Base-by-base conservation (phyloP, 2,329 filamentous ascomycete genomes). In the Acephala macrosclerotiorum region DNA sequence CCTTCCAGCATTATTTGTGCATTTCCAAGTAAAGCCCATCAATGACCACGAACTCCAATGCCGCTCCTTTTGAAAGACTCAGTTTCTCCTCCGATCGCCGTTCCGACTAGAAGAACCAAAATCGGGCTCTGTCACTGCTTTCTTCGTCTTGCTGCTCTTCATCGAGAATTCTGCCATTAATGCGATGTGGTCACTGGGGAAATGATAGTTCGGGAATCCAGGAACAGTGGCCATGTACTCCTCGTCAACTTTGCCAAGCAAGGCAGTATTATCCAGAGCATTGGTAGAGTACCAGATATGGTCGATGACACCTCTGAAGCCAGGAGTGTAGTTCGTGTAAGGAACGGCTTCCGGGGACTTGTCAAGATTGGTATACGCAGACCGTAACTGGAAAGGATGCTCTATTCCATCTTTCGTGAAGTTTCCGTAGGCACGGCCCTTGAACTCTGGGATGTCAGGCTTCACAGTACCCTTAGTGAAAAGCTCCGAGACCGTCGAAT, bases 261-360 rank as follows among this genome's bases (percentile, higher is more conserved):
- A 78, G 36, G 86, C 87, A 5, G 85, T 87, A 40, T 91, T 88
- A 72, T 90, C 87, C 60, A 93, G 81, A 47, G 86, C 82, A 73
- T 90, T 92, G 4, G 93, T 95, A 64, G 94, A 94, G 80, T 97
- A 99, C 94, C 94, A 98, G 74, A 99, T 93, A 79, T 98, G 97
- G 78, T 99, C 96, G 71, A 99, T 91, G 64, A 96, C 92, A 68
- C 94, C 94, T 60, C 88, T 87, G 80, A 97, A 99, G n/a, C 89
- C 89, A 0, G 96, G 94, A 16, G 94, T 96, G 80, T 98, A 99
- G 80, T 99, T 99, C 56, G 96, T 99, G 78, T 97, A 99, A 4
- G 89, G 89, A 73, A 98, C 82, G 77, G 97, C 93, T 65, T 94
- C 91, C 7, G 90, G 89, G 40, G 96, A 89, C 75, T 95, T 91